phyloP scores from a whole-genome alignment of 2,329 filamentous ascomycete genomes.

The Cordyceps fumosorosea region DNA sequence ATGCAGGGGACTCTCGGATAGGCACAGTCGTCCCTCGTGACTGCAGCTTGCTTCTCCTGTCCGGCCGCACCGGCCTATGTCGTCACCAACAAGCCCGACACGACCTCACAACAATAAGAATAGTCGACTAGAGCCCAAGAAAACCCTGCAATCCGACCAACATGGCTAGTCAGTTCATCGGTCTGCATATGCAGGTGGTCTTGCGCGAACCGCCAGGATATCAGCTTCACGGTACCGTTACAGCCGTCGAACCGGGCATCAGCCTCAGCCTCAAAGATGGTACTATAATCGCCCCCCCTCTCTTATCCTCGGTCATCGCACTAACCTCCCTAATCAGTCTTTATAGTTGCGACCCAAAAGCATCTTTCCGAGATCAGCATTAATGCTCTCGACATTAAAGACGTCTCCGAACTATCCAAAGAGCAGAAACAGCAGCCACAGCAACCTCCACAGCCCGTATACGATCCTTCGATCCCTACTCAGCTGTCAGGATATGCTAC shows the following conservation, averaged over 20 bases:
- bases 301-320: not conserved
- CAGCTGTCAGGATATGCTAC: not conserved
- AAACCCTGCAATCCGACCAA: slow-evolving; percentile 6
- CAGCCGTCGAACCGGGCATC: slow-evolving; percentile 58
- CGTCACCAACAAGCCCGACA: not conserved
- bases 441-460: slow-evolving; percentile 20
- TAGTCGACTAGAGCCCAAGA: not conserved
- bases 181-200: slow-evolving; percentile 68
- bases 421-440: slow-evolving; percentile 19
- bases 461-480: slow-evolving; percentile 21
- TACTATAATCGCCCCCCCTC: slow-evolving; percentile 31
- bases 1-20: not conserved
- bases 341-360: slow-evolving; percentile 35
- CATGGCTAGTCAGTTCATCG: slow-evolving; percentile 62
- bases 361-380: slow-evolving; percentile 39
- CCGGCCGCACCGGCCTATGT: not conserved
- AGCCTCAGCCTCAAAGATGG: slow-evolving; percentile 67
- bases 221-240: slow-evolving; percentile 63
- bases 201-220: slow-evolving; percentile 59
- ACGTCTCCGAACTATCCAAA: slow-evolving; percentile 34
- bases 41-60: not conserved
- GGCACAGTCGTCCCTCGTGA: slow-evolving; percentile 3
- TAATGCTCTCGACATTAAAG: slow-evolving; percentile 37
- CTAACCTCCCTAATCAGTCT: slow-evolving; percentile 25
- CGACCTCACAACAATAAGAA: not conserved